phyloP scores from a whole-genome alignment of 2,329 filamentous ascomycete species.

The Apiospora koreana region DNA sequence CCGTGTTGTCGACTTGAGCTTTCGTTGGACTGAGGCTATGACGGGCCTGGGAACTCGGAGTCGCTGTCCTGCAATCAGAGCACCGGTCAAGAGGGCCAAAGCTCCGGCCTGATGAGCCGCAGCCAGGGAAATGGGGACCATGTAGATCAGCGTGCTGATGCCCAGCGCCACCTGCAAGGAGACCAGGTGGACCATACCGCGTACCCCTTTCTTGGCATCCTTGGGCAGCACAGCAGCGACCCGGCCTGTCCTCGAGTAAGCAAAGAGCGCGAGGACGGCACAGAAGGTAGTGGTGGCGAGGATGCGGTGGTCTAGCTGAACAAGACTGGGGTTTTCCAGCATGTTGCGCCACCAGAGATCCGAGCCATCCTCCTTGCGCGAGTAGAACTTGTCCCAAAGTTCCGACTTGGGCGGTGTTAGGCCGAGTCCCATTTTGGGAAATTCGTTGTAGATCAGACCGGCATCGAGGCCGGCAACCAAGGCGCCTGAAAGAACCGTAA shows the following conservation, averaged over 20 bases:
- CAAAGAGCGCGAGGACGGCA: slow-evolving; percentile 75
- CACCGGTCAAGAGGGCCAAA: slow-evolving; percentile 80
- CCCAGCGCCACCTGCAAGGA: slow-evolving; percentile 81
- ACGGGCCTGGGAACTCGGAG: slow-evolving; percentile 72
- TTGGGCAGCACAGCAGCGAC: slow-evolving; percentile 60
- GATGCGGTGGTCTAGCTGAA: slow-evolving; percentile 94
- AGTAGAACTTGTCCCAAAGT: slow-evolving; percentile 85
- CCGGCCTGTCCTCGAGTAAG: slow-evolving; percentile 72
- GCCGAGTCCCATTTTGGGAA: slow-evolving; percentile 89
- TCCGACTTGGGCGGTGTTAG: slow-evolving; percentile 79
- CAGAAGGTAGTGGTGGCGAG: slow-evolving; percentile 88
- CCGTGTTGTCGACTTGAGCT: slow-evolving; percentile 27
- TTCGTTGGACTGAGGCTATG: slow-evolving; percentile 59
- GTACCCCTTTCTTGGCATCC: slow-evolving; percentile 67
- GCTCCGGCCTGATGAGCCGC: slow-evolving; percentile 92
- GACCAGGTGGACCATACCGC: slow-evolving; percentile 81
- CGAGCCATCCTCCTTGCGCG: slow-evolving; percentile 71
- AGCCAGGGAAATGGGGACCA: slow-evolving; percentile 86
- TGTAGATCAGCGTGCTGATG: slow-evolving; percentile 88
- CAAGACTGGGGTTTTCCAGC: slow-evolving; percentile 93
- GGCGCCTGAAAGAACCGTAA: slow-evolving; percentile 89
- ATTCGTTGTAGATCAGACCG: slow-evolving; percentile 98
- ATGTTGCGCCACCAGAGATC: slow-evolving; percentile 98
- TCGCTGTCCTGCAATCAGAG: slow-evolving; percentile 76
- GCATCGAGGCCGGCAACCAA: slow-evolving; percentile 94